Evolutionary conservation across 768 basidiomycete species (phyloP), one percentile per base, ranked within the genome.

Genomic region (Psilocybe azurescens): DNA sequence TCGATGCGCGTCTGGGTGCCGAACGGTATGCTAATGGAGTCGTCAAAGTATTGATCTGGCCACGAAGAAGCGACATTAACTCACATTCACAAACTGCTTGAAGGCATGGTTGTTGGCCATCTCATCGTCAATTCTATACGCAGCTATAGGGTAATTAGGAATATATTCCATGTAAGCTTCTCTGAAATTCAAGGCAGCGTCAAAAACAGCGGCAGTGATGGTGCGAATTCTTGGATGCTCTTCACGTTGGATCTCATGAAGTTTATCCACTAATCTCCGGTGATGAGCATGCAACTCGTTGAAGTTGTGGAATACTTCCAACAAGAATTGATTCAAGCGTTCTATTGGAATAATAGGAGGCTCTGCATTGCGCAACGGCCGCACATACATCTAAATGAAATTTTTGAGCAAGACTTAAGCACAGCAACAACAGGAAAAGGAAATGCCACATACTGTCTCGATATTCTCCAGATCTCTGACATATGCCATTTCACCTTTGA

Each of bases 401-500:
- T 18, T n/a, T 39, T n/a, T 56, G 33, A 36, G 33, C 33, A 8
- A 56, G 5, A 16, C 10, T 20, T 9, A 58, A n/a, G 8, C 5
- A 14, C 52, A 29, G 30, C 33, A 50, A 33, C 24, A 55, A 57
- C n/a, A 32, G 18, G 28, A 52, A 57, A 24, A 32, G 18, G 28
- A 52, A 36, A 38, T 62, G 16, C 7, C n/a, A 75, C 86, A 30
- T 66, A 95, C 94, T 54, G 78, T 81, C 60, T 93, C 90, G 54
- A 97, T 90, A 56, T 89, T 93, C 73, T 95, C 92, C 53, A 98
- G 76, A 78, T 97, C 96, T 63, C 88, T 91, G n/a, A 97, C 95
- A 73, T 97, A 97, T 28, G 88, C 86, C 95, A 98, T 98, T 76
- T 98, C 95, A 61, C 91, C 91, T 72, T 97, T 93, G 74, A 98